phyloP scores from a whole-genome alignment of 371 early-diverging fungal species.

The Mortierella sp. region DNA sequence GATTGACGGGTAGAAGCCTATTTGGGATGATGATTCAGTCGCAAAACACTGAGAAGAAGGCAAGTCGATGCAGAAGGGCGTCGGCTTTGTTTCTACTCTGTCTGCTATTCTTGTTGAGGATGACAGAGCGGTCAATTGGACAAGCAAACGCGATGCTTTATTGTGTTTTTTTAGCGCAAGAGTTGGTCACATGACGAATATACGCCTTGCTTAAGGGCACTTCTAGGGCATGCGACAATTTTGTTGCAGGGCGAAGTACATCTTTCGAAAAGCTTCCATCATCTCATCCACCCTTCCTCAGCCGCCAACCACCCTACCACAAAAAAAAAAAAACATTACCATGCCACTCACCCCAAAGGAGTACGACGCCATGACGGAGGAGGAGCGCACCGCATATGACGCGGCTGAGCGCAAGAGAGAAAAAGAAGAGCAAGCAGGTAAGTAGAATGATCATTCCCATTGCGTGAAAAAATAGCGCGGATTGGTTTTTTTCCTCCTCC shows the following conservation, averaged over 20 bases:
- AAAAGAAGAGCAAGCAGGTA: conserved; percentile 72
- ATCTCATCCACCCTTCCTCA: conserved; percentile 1
- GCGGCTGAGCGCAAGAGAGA: conserved; percentile 59
- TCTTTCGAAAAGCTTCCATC: conserved; percentile 22
- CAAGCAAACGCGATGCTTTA: too few relatives aligned
- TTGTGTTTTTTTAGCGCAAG: too few relatives aligned
- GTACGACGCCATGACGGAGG: conserved; percentile 60
- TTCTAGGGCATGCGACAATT: too few relatives aligned
- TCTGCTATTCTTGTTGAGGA: background rate
- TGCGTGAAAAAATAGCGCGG: too few relatives aligned
- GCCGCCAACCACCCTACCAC: background rate
- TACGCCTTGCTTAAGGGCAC: too few relatives aligned
- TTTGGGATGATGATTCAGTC: background rate
- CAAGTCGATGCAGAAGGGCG: too few relatives aligned
- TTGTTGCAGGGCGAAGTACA: background rate
- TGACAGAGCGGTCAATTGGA: background rate
- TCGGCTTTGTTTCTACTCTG: background rate
- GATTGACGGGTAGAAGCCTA: background rate
- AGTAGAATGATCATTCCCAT: background rate
- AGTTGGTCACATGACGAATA: too few relatives aligned
- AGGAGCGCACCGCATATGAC: conserved; percentile 62
- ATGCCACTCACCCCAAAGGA: conserved; percentile 22
- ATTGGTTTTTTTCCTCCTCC: too few relatives aligned
- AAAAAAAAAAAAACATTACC: background rate
- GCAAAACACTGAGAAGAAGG: background rate